These are phyloP conservation scores for Avena atlantica DNA, from an alignment of 176 grass and related monocot species.

Conservation along the genomic window DNA sequence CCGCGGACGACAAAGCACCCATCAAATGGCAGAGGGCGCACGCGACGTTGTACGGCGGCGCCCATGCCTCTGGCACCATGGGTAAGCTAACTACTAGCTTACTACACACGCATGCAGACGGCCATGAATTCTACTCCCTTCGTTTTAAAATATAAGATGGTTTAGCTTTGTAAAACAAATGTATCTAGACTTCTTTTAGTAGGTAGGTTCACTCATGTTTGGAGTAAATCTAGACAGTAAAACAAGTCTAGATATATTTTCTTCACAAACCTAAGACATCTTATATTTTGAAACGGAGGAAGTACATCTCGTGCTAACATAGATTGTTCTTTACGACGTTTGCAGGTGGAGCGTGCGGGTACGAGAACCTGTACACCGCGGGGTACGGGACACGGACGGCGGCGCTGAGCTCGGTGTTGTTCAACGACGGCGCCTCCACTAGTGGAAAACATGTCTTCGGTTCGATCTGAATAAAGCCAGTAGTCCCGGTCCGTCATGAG, in stretches of 20 bases:
- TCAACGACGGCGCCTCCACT: constrained; percentile 45
- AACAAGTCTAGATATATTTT: too few species aligned
- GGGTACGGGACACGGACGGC: constrained; percentile 28
- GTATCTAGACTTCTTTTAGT: too few species aligned
- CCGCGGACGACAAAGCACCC: background rate
- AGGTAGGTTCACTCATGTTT: too few species aligned
- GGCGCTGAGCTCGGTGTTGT: constrained; percentile 8
- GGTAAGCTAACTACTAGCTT: constrained; percentile 22
- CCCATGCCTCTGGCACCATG: constrained; percentile 56
- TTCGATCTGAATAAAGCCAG: too few species aligned
- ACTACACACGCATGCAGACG: background rate
- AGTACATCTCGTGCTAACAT: background rate
- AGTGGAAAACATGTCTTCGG: too few species aligned
- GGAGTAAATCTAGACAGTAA: too few species aligned
- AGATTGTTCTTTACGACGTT: background rate
- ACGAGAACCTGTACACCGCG: constrained; percentile 44
- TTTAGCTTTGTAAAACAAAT: too few species aligned
- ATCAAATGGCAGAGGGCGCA: constrained; percentile 33
- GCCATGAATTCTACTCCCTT: too few species aligned
- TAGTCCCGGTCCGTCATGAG: too few species aligned
- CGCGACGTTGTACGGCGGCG: constrained; percentile 57
- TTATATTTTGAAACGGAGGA: too few species aligned
- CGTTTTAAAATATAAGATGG: too few species aligned
- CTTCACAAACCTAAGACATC: too few species aligned
- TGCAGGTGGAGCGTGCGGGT: constrained; percentile 61